phyloP scores from a whole-genome alignment of 257 asterid genomes.

The Solanum medicagineum region DNA sequence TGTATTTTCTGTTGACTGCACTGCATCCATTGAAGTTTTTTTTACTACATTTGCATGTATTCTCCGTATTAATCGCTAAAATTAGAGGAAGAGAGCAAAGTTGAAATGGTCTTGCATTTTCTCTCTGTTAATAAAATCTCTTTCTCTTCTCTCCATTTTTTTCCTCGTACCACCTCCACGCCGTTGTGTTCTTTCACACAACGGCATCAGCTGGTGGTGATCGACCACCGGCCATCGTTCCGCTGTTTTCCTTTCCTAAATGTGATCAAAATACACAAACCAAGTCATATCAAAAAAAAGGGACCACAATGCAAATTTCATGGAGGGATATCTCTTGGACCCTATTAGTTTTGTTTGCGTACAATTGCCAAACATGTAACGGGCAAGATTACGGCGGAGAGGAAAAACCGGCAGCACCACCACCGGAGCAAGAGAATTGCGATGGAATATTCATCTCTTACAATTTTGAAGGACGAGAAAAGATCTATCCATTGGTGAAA shows the following conservation, averaged over 20 bases:
- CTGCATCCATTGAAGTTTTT: neutral
- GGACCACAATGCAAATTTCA: constrained; percentile 10
- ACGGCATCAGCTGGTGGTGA: neutral
- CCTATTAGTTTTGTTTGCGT: constrained; percentile 14
- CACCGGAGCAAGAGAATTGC: constrained; percentile 38
- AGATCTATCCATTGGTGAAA: constrained; percentile 55
- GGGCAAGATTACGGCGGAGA: constrained; percentile 42
- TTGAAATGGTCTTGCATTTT: constrained; percentile 22
- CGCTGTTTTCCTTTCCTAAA: neutral
- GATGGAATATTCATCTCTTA: constrained; percentile 58
- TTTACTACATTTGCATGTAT: neutral
- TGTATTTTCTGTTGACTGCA: no score
- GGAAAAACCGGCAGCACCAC: constrained; percentile 26
- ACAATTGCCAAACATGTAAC: neutral
- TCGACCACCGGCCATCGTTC: neutral
- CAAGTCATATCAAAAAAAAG: neutral
- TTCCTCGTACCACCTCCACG: constrained; percentile 13
- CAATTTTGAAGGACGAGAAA: constrained; percentile 55
- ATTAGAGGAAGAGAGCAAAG: constrained; percentile 43
- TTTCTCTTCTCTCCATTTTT: neutral
- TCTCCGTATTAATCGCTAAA: constrained; percentile 15
- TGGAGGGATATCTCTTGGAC: constrained; percentile 18
- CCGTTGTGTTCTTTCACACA: constrained; percentile 21
- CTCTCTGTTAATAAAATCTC: constrained; percentile 17
- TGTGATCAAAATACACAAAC: neutral